phyloP scores from a whole-genome alignment of 768 basidiomycete genomes.

The Kwoniella shandongensis region DNA sequence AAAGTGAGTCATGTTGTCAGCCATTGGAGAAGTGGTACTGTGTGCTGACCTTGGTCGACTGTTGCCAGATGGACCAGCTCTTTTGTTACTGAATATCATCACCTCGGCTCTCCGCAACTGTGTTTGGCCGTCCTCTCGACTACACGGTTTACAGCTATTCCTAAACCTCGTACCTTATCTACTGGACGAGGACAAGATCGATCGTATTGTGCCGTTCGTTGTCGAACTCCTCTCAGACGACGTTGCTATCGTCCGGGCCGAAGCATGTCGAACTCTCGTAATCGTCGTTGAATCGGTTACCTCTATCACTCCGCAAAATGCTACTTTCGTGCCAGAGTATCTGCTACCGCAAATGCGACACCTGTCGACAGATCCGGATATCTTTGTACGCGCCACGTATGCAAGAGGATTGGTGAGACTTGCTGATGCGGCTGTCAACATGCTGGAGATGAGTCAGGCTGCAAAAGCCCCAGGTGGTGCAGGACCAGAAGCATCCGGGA shows the following conservation, averaged over 20 bases:
- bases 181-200: conserved; percentile 92
- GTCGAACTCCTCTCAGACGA: conserved; percentile 87
- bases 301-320: conserved; percentile 53
- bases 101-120: conserved; percentile 89
- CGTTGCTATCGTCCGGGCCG: conserved; percentile 73
- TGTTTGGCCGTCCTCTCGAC: conserved; percentile 76
- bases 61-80: conserved; percentile 77
- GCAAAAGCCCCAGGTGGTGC: conserved; percentile 34
- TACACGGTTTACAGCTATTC: conserved; percentile 80
- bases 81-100: conserved; percentile 81
- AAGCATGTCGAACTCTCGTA: conserved; percentile 50
- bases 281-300: conserved; percentile 42
- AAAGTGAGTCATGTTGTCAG: conserved; percentile 21
- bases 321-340: conserved; percentile 86
- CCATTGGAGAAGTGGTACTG: neutral
- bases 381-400: conserved; percentile 74
- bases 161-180: conserved; percentile 75
- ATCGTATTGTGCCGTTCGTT: conserved; percentile 87
- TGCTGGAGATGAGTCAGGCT: conserved; percentile 91
- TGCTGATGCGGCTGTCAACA: conserved; percentile 80
- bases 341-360: conserved; percentile 86
- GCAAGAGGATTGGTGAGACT: conserved; percentile 82
- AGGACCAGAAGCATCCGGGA: conserved; percentile 69
- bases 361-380: conserved; percentile 77
- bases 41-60: neutral